Percentiles rank a stretch among this genome's conserved stretches.
Conservation (phyloP, 768 basidiomycete genomes). For the Dictyophora rubrovolvata region DNA sequence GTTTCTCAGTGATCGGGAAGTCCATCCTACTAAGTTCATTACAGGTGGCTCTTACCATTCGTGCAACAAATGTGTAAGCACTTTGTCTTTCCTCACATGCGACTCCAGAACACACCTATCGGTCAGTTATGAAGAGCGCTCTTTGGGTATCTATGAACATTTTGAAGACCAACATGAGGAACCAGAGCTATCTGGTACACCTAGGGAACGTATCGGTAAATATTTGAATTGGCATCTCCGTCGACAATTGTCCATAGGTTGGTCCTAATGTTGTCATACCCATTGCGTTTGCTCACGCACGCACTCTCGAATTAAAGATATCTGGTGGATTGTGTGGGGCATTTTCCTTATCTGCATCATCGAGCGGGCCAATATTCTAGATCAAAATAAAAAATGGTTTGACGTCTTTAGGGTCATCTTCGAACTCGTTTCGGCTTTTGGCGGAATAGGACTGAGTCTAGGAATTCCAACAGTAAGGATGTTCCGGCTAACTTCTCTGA, state of each 20-base stretch:
- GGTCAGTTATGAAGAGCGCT: conserved; percentile 73
- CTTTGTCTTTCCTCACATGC: not conserved
- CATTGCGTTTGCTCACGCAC: not conserved
- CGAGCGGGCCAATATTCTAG: conserved; percentile 29
- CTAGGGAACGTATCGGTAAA: conserved; percentile 60
- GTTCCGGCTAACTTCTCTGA: not conserved
- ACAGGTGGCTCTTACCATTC: conserved; percentile 17
- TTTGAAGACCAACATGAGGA: conserved; percentile 41
- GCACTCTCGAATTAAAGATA: conserved; percentile 43
- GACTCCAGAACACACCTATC: not conserved
- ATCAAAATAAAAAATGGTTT: not conserved
- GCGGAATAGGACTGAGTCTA: conserved; percentile 80
- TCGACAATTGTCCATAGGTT: conserved; percentile 85
- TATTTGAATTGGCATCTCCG: conserved; percentile 77
- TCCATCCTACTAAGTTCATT: not conserved
- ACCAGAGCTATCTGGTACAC: conserved; percentile 29
- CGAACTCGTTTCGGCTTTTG: conserved; percentile 82
- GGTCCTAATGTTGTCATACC: conserved; percentile 14
- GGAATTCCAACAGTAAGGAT: conserved; percentile 68
- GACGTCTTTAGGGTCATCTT: conserved; percentile 39
- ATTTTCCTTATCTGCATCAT: conserved; percentile 88
- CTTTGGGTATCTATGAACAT: conserved; percentile 62
- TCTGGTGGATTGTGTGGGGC: conserved; percentile 90
- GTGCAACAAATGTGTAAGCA: conserved; percentile 64
- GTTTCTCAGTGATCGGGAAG: not conserved